Base-by-base conservation (phyloP, 2,329 filamentous ascomycete species). In the Exophiala viscosa region DNA sequence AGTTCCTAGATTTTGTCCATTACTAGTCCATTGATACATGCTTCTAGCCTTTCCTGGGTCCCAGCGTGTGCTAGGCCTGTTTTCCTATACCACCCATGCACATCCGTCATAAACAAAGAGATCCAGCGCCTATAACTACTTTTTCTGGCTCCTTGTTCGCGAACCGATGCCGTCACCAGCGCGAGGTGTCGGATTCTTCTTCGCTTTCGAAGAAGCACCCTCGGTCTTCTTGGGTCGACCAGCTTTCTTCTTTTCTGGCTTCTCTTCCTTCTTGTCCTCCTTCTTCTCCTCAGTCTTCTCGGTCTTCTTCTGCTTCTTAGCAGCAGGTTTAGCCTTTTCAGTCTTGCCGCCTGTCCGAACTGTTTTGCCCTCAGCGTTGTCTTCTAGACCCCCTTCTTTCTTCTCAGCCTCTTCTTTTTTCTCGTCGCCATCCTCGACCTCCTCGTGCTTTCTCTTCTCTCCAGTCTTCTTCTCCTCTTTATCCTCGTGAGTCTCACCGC, bases 291-390 rank as follows among this genome's bases (percentile, higher is more conserved):
- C 47, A 56, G 71, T 66, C 53, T 73, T 67, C 15, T 67, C 65
- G 11, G 55, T 50, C 38, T 61, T 61, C 50, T 57, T 59, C 39
- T 59, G 54, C 34, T 52, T 56, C 48, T 53, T 54, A 3, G 40
- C 40, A 23, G 40, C 20, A 42, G 34, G 34, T 10, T 36, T 36
- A 15, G 34, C 34, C 34, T 42, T 42, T 17, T 46, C 38, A 15
- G 54, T 56, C 11, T 52, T 58, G 20, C 55, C 60, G 41, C 63
- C 54, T 11, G 48, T 45, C 40, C 54, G 52, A 40, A 54, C 46
- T 52, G 75, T 75, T 43, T 52, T 51, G 17, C 48, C 50, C 54
- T 74, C 74, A 2, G 73, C 73, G 56, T 77, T 77, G 57, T 66
- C 65, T 17, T 65, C 61, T 39, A 61, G 48, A 2, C 54, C 36